Conservation (phyloP, 2,329 filamentous ascomycete genomes). For the Aspergillus hortae region DNA sequence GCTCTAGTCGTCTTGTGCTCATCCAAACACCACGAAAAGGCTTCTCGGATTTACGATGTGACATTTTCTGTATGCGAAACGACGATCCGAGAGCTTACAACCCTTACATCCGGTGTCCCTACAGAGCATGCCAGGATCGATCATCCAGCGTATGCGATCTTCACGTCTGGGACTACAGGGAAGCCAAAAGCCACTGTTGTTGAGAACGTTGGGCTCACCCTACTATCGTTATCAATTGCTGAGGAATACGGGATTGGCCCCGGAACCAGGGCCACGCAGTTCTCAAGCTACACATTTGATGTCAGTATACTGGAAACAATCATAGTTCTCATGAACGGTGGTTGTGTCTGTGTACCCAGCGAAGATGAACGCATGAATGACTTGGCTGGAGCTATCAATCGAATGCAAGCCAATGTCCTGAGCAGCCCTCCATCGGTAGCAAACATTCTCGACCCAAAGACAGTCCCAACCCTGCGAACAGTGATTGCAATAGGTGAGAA, state of each 20-base stretch:
- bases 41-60: conserved; percentile 24
- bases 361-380: conserved; percentile 49
- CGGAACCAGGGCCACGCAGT: conserved; percentile 56
- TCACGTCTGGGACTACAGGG: conserved; percentile 56
- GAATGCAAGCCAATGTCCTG: conserved; percentile 51
- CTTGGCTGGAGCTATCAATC: conserved; percentile 48
- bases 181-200: conserved; percentile 61
- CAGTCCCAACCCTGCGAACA: conserved; percentile 43
- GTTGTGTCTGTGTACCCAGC: conserved; percentile 58
- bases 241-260: conserved; percentile 49
- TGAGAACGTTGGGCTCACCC: conserved; percentile 57
- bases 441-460: conserved; percentile 41
- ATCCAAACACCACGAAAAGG: conserved; percentile 24
- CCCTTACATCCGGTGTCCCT: conserved; percentile 15
- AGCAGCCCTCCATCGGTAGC: conserved; percentile 61
- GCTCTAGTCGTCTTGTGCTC: conserved; percentile 34
- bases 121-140: conserved; percentile 15
- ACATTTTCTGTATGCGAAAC: conserved; percentile 26
- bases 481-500: conserved; percentile 47
- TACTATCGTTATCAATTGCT: conserved; percentile 51
- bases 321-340: conserved; percentile 54
- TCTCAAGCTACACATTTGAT: conserved; percentile 57
- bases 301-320: conserved; percentile 54
- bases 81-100: conserved; percentile 24
- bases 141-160: conserved; percentile 56